phyloP scores from a whole-genome alignment of 1,139 yeast genomes.

The Cylindricascospora bacillispora region DNA sequence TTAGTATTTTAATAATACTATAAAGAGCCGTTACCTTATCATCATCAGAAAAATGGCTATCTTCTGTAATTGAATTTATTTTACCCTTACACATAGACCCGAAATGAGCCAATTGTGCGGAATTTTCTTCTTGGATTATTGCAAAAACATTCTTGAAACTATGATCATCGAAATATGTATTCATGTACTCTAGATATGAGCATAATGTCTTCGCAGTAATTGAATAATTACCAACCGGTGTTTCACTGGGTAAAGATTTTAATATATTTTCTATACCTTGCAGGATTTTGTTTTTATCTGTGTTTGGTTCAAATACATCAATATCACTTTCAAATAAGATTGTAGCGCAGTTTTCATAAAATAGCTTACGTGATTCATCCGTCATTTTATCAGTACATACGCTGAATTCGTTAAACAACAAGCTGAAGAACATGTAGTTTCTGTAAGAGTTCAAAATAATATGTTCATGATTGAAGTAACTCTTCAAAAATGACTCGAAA shows the following conservation, averaged over 20 bases:
- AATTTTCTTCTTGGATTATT: conserved; percentile 12
- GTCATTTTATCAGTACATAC: neutral
- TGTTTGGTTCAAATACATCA: neutral
- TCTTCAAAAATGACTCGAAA: conserved; percentile 9
- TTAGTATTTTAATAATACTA: too few relatives aligned
- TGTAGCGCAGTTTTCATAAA: neutral
- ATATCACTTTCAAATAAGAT: neutral
- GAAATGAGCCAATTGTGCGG: conserved; percentile 17
- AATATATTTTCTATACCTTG: conserved; percentile 8
- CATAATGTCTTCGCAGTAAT: conserved; percentile 8
- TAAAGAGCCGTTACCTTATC: neutral
- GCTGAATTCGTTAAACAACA: too few relatives aligned
- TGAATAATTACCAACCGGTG: conserved; percentile 3
- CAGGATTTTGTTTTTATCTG: neutral
- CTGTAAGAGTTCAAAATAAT: too few relatives aligned
- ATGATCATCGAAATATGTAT: conserved; percentile 6
- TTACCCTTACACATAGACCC: conserved; percentile 7
- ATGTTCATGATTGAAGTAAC: conserved; percentile 5
- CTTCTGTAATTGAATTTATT: conserved; percentile 5
- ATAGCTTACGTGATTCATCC: neutral
- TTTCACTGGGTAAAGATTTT: conserved; percentile 6
- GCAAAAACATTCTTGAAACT: conserved; percentile 12
- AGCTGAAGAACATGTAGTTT: neutral
- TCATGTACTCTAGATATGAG: conserved; percentile 10
- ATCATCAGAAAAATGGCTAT: too few relatives aligned